Evolutionary conservation across 345 rosid species (phyloP).

Genomic region (Dipteronia dyeriana): DNA sequence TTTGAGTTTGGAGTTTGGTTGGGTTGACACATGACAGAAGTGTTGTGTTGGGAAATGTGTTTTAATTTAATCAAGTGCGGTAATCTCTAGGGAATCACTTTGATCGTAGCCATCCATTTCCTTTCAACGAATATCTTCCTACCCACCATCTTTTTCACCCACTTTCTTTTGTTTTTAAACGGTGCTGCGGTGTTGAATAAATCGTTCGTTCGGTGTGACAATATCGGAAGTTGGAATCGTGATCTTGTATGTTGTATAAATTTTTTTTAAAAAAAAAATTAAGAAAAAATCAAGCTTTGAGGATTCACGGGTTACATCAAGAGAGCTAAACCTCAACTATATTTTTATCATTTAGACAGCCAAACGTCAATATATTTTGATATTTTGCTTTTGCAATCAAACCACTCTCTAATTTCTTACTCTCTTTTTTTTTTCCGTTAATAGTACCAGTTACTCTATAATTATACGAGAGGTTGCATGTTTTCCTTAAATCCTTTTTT

Average conservation of each 20-base stretch:
- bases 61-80: background rate
- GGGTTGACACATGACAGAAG: background rate
- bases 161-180: background rate
- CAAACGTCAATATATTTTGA: too few species aligned
- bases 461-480: too few species aligned
- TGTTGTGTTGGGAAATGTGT: background rate
- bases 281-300: background rate
- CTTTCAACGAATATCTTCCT: background rate
- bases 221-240: too few species aligned
- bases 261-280: too few species aligned
- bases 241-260: too few species aligned
- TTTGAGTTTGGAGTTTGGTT: too few species aligned
- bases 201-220: too few species aligned
- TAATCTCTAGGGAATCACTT: background rate
- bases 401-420: background rate
- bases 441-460: too few species aligned
- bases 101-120: background rate
- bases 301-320: background rate
- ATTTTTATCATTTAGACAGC: background rate
- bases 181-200: too few species aligned
- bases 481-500: too few species aligned
- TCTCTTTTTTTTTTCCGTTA: too few species aligned
- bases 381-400: too few species aligned
- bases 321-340: background rate
- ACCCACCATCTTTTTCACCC: background rate